Conservation (phyloP, 495 filamentous ascomycete genomes). For the Aspergillus ellipticus region DNA sequence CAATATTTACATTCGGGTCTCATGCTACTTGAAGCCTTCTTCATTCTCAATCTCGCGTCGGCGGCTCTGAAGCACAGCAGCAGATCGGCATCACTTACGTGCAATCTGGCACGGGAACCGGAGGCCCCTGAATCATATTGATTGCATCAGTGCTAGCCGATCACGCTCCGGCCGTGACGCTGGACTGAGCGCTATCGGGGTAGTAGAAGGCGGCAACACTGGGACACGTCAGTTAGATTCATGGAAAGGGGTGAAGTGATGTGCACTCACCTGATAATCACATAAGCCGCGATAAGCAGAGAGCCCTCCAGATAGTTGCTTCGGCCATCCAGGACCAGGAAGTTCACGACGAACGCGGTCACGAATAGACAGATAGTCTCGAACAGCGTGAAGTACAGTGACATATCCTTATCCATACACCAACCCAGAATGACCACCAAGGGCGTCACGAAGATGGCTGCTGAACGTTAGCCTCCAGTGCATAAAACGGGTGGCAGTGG, state of each 20-base stretch:
- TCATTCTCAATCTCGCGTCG: too few relatives aligned
- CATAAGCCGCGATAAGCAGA: slow-evolving; percentile 75
- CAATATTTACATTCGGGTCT: neutral
- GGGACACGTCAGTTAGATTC: slow-evolving; percentile 4
- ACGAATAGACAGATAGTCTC: slow-evolving; percentile 86
- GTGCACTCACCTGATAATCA: slow-evolving; percentile 45
- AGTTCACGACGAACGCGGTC: slow-evolving; percentile 84
- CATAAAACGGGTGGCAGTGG: neutral
- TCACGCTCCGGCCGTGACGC: slow-evolving; percentile 20
- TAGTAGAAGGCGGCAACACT: slow-evolving; percentile 41
- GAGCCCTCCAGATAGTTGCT: slow-evolving; percentile 88
- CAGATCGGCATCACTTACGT: neutral
- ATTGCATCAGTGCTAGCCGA: neutral
- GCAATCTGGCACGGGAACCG: neutral
- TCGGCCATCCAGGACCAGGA: slow-evolving; percentile 79
- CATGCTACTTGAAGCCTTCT: neutral
- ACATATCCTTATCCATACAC: slow-evolving; percentile 79
- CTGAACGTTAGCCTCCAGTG: slow-evolving; percentile 21
- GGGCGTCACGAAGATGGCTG: slow-evolving; percentile 86
- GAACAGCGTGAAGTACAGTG: slow-evolving; percentile 86
- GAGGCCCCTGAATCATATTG: neutral
- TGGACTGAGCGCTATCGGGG: slow-evolving; percentile 22
- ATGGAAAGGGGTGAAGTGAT: neutral
- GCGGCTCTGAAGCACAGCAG: too few relatives aligned
- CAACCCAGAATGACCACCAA: slow-evolving; percentile 87